phyloP scores from a whole-genome alignment of 139 green algal species.

The Closterium sp. region DNA sequence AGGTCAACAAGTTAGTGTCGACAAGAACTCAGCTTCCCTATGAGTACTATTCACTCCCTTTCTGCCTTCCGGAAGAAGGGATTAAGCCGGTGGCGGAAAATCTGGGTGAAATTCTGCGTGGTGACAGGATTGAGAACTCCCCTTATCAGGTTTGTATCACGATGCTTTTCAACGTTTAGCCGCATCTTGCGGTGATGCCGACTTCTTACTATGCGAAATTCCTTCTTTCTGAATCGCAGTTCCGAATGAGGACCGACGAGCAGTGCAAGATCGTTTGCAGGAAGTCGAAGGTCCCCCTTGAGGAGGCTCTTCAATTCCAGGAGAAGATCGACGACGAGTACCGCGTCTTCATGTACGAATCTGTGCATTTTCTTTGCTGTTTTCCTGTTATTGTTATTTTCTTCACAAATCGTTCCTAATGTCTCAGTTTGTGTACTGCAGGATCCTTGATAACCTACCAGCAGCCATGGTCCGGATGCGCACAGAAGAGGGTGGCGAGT shows the following conservation, averaged over 20 bases:
- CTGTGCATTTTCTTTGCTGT: not conserved
- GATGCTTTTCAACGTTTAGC: not conserved
- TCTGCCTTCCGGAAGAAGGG: slow-evolving; percentile 83
- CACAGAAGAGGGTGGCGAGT: slow-evolving; percentile 65
- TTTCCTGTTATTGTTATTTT: not conserved
- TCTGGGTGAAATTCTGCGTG: slow-evolving; percentile 93
- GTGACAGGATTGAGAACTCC: slow-evolving; percentile 97
- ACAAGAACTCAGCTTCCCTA: slow-evolving; percentile 93
- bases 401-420: not conserved
- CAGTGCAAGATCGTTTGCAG: slow-evolving; percentile 94
- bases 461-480: slow-evolving; percentile 85
- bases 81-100: slow-evolving; percentile 90
- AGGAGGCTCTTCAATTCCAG: slow-evolving; percentile 77
- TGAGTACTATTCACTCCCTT: slow-evolving; percentile 97
- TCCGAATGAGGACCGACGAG: slow-evolving; percentile 85
- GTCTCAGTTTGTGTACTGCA: slow-evolving; percentile 8
- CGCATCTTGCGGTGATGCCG: not conserved
- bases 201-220: not conserved
- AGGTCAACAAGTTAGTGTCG: slow-evolving; percentile 95
- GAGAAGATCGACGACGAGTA: slow-evolving; percentile 92
- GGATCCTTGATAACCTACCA: slow-evolving; percentile 98
- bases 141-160: slow-evolving; percentile 66
- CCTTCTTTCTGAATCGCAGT: slow-evolving; percentile 61
- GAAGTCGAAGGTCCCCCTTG: slow-evolving; percentile 69
- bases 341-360: slow-evolving; percentile 91